Conservation (phyloP, 257 asterid species). For the Solanum paucissectum region DNA sequence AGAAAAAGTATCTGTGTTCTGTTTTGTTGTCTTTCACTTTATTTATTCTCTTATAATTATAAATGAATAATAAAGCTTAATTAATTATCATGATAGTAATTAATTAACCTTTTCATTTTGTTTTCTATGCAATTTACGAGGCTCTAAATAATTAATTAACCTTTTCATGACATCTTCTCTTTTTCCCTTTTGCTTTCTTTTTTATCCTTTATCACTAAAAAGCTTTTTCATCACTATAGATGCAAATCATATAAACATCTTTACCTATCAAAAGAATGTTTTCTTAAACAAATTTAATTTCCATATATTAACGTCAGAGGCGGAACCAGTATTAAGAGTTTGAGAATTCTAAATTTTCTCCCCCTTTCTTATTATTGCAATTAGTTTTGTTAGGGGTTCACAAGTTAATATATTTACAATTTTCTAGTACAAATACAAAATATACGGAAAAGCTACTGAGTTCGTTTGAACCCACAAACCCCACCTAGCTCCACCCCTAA, state of each 20-base stretch:
- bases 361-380: not conserved
- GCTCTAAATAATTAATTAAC: slow-evolving; percentile 3
- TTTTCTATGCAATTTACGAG: slow-evolving; percentile 7
- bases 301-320: not conserved
- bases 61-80: not conserved
- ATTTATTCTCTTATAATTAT: slow-evolving; percentile 7
- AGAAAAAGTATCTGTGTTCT: not conserved
- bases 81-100: slow-evolving; percentile 12
- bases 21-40: not conserved
- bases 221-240: not conserved
- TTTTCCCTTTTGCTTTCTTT: slow-evolving; percentile 4
- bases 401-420: not conserved
- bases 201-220: slow-evolving; percentile 13
- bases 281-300: not conserved
- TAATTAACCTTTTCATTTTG: slow-evolving; percentile 6
- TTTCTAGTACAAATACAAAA: not conserved
- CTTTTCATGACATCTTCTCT: slow-evolving; percentile 28
- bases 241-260: not conserved
- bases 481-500: not conserved
- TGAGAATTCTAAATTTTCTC: no score
- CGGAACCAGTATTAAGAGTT: fast-evolving
- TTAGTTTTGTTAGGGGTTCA: not conserved
- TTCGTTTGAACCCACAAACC: fast-evolving
- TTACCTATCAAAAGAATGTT: not conserved
- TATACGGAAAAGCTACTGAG: fast-evolving